A percentile compares a stretch with the other conserved stretches of the same genome.
Evolutionary conservation across 345 rosid genomes (phyloP).

Genomic region (Erysimum cheiranthoides): DNA sequence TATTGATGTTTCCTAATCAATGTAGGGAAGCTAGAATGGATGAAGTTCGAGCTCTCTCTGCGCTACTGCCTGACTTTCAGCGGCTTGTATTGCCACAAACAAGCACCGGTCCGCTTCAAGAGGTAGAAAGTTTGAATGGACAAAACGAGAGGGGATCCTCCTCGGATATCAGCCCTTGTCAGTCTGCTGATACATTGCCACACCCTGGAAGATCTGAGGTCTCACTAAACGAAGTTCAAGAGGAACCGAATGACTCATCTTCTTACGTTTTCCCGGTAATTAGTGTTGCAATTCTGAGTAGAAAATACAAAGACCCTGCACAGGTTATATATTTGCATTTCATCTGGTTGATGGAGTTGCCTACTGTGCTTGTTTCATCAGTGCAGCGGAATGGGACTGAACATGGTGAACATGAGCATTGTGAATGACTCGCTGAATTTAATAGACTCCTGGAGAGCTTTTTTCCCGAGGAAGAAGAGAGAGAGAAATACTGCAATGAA

Average conservation of each 20-base stretch:
- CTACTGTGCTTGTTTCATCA: conserved; percentile 41
- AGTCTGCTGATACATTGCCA: conserved; percentile 22
- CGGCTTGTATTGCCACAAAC: conserved; percentile 45
- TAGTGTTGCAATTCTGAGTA: conserved; percentile 24
- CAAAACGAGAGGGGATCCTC: conserved; percentile 38
- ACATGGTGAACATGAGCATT: conserved; percentile 52
- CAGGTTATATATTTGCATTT: background rate
- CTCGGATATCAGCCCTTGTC: conserved; percentile 20
- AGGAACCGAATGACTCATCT: conserved; percentile 49
- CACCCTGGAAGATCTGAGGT: background rate
- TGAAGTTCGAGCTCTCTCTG: conserved; percentile 46
- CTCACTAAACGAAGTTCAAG: conserved; percentile 19
- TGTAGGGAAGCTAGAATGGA: conserved; percentile 53
- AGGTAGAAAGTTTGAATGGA: conserved; percentile 42
- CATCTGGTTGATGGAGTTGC: conserved; percentile 25
- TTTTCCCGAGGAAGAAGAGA: background rate
- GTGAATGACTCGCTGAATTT: conserved; percentile 22
- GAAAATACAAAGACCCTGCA: conserved; percentile 13
- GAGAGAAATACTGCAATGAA: background rate
- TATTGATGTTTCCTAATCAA: conserved; percentile 29
- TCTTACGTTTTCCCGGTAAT: conserved; percentile 67
- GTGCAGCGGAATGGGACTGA: conserved; percentile 52
- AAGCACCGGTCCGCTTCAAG: conserved; percentile 30
- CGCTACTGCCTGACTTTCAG: conserved; percentile 47
- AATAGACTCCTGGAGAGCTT: background rate